These are phyloP conservation scores for Ustulina deusta DNA, from an alignment of 2,329 filamentous ascomycete genomes.

Conservation along the genomic window DNA sequence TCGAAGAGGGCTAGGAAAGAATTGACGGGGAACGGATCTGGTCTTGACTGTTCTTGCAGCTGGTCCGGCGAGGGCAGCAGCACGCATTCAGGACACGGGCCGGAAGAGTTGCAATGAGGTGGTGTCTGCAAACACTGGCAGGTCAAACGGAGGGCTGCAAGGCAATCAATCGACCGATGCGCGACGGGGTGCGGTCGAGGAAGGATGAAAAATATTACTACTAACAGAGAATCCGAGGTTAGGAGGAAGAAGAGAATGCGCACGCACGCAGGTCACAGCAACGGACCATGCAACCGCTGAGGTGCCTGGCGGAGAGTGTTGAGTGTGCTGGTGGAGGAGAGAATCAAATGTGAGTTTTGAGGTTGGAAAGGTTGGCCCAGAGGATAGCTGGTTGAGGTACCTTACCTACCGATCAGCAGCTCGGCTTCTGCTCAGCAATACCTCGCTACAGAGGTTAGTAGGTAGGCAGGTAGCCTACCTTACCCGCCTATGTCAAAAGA, in stretches of 20 bases:
- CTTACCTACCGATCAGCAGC: background rate
- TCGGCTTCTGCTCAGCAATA: background rate
- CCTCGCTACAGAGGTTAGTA: too few relatives aligned
- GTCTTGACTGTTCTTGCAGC: constrained; percentile 11
- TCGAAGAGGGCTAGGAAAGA: constrained; percentile 34
- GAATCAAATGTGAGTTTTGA: constrained; percentile 29
- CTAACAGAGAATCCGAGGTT: constrained; percentile 42
- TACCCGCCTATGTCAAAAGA: constrained; percentile 7
- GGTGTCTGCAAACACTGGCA: constrained; percentile 14
- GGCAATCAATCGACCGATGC: constrained; percentile 19
- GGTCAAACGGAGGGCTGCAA: constrained; percentile 31
- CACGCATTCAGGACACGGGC: constrained; percentile 20
- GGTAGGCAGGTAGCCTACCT: too few relatives aligned
- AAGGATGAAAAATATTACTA: constrained; percentile 40
- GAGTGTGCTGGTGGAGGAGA: constrained; percentile 40
- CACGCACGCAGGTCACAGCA: constrained; percentile 43
- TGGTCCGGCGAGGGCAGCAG: constrained; percentile 16
- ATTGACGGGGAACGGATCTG: constrained; percentile 26
- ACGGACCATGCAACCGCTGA: constrained; percentile 47
- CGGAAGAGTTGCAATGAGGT: constrained; percentile 27
- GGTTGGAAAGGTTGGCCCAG: constrained; percentile 29
- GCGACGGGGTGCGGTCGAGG: constrained; percentile 30
- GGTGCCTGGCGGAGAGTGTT: constrained; percentile 38
- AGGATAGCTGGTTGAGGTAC: background rate
- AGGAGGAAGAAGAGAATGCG: constrained; percentile 37